Evolutionary conservation across 768 basidiomycete genomes (phyloP), one percentile per base, ranked within the genome.

Genomic region (Trametes punicea): DNA sequence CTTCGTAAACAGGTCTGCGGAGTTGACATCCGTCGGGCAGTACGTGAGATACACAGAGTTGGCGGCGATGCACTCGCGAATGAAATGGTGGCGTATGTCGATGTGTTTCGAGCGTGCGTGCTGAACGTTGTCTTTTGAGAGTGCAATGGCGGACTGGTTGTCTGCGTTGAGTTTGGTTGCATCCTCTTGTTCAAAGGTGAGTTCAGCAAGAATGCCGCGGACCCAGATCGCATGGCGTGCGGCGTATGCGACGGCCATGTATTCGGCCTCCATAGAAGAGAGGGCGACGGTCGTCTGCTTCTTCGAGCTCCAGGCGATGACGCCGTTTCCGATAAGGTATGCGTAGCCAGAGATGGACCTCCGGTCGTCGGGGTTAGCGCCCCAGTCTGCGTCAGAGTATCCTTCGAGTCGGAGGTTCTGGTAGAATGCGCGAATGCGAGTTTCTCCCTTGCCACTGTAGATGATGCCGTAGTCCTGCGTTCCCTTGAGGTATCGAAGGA

Each of bases 21-120:
- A 2, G 7, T 36, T 34, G 44, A 46, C 52, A 16, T 46, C 34
- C 2, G 52, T 26, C 3, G 26, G 21, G n/a, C 42, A 21, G 30
- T 54, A 29, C 4, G 4, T 25, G 33, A 54, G 18, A 18, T 2
- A 20, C 45, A 63, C 39, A 3, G 45, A 33, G n/a, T 44, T 39
- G 39, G 16, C 2, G n/a, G 46, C 47, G 46, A 56, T 11, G 2
- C 13, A 9, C 36, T 72, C 62, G 2, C 70, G 65, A 13, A 72
- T 62, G 49, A 55, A 46, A 23, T 55, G 46, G 15, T 55, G 42
- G 5, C 25, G 23, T 18, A 75, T 65, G 34, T 68, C 65, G 50
- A 76, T 74, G 59, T 76, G 73, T 55, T 74, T 74, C 16, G 68
- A 61, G 6, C 68, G 51, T 0, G 57, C 49, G 49, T 74, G 72